A percentile compares a stretch with the other conserved stretches of the same genome.
Evolutionary conservation across 2,329 filamentous ascomycete genomes (phyloP).

Genomic region (Beauveria pseudobassiana): DNA sequence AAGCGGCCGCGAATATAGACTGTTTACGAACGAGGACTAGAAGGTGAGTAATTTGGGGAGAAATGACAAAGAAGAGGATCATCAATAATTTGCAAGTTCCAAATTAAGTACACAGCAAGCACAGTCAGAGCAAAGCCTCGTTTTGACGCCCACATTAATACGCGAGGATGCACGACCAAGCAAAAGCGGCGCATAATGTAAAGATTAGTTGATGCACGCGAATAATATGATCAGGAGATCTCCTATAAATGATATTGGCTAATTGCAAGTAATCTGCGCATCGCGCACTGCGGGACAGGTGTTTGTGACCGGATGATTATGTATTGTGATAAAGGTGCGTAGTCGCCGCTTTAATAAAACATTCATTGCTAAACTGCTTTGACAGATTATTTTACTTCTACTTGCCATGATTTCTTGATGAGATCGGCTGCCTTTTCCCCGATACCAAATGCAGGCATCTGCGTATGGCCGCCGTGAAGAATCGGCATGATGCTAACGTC

Average conservation of each 20-base stretch:
- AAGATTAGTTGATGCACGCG: background rate
- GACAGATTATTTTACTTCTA: background rate
- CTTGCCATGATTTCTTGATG: slow-evolving; percentile 30
- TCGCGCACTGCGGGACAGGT: no score
- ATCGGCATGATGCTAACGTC: slow-evolving; percentile 46
- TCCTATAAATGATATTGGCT: no score
- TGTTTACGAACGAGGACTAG: no score
- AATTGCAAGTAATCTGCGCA: no score
- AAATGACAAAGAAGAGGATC: background rate
- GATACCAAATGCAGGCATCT: slow-evolving; percentile 52
- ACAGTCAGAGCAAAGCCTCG: no score
- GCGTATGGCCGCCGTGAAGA: slow-evolving; percentile 40
- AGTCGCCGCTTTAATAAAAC: background rate
- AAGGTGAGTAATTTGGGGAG: background rate
- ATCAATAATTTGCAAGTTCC: no score
- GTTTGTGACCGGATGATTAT: no score
- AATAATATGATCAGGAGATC: no score
- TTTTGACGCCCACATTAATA: no score
- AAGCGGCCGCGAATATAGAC: no score
- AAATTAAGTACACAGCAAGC: no score
- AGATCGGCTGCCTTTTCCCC: slow-evolving; percentile 44
- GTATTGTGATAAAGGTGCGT: background rate
- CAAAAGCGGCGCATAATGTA: background rate
- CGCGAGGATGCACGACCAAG: background rate
- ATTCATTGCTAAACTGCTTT: background rate